Conservation (phyloP, 2,329 filamentous ascomycete species). For the Cladophialophora psammophila region DNA sequence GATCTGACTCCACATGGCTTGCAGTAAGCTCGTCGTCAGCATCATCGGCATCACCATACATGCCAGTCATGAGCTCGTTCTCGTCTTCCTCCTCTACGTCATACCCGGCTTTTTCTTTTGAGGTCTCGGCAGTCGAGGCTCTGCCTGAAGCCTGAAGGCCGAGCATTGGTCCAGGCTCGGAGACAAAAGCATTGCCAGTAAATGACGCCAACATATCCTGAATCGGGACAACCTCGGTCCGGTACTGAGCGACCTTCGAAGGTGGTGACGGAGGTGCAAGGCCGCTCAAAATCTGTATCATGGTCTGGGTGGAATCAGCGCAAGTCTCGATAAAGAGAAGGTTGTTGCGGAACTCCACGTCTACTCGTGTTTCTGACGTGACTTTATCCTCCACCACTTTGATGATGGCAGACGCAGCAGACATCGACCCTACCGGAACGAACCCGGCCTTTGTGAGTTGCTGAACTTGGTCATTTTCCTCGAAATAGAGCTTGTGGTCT, state of each 20-base stretch:
- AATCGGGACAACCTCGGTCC: constrained; percentile 84
- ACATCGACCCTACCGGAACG: constrained; percentile 86
- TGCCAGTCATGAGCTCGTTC: constrained; percentile 45
- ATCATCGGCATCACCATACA: constrained; percentile 45
- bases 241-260: constrained; percentile 82
- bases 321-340: constrained; percentile 92
- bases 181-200: constrained; percentile 78
- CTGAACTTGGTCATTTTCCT: constrained; percentile 55
- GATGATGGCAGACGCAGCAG: constrained; percentile 75
- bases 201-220: constrained; percentile 90
- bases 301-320: constrained; percentile 93
- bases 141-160: constrained; percentile 36
- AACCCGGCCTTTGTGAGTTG: constrained; percentile 71
- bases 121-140: not conserved
- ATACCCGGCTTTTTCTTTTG: constrained; percentile 49
- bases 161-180: constrained; percentile 43
- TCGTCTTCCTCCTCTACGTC: constrained; percentile 50
- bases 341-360: constrained; percentile 83
- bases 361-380: constrained; percentile 70
- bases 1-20: constrained; percentile 46
- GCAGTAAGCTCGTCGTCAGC: constrained; percentile 47
- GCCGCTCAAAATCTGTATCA: constrained; percentile 79
- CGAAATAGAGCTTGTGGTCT: constrained; percentile 43
- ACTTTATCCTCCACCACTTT: constrained; percentile 64
- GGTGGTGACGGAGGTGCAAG: constrained; percentile 84